Evolutionary conservation across 2,329 filamentous ascomycete species (phyloP), one percentile per base, ranked within the genome.

Genomic region (Beauveria varroae): DNA sequence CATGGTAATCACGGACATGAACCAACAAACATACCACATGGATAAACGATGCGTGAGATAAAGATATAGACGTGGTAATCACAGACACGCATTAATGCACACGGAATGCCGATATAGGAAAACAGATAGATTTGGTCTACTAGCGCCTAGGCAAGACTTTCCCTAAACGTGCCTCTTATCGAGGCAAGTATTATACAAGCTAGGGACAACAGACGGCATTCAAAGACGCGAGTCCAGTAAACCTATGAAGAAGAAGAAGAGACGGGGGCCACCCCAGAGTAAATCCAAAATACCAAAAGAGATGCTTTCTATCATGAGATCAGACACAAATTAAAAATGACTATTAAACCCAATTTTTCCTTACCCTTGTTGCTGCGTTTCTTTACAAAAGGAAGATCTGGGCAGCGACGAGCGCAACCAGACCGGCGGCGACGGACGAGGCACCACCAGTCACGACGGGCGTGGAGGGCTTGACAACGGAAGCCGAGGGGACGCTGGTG

Each of bases 251-350:
- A 57, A 57, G 53, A 47, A 47, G 22, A 56, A 4, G n/a, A 37
- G 34, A 37, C 14, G 54, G 41, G 14, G 54, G 28, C 12, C 12
- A 57, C 54, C 54, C 54, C 43, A 47, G 43, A 52, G 52, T 34
- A 59, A 59, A 59, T 51, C 44, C 44, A 44, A 52, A 51, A 43
- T 41, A 26, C 52, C 34, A 56, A 59, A 26, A 22, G n/a, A 52
- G 9, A 59, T 52, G 46, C 47, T 59, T 59, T 59, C 57, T 51
- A 59, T 51, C 57, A 44, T 59, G 41, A 57, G 30, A 57, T 57
- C 55, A 57, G 50, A 50, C 44, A 49, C 26, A 51, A 40, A 51
- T n/a, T 44, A 51, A 58, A 50, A 58, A 16, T 41, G 51, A 58
- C 56, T 26, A 22, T 51, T n/a, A 47, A 57, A 10, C 10, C 18